Percentiles rank a stretch among this genome's conserved stretches.
phyloP scores from a whole-genome alignment of 2,329 filamentous ascomycete species.

The Paraphoma sp. region DNA sequence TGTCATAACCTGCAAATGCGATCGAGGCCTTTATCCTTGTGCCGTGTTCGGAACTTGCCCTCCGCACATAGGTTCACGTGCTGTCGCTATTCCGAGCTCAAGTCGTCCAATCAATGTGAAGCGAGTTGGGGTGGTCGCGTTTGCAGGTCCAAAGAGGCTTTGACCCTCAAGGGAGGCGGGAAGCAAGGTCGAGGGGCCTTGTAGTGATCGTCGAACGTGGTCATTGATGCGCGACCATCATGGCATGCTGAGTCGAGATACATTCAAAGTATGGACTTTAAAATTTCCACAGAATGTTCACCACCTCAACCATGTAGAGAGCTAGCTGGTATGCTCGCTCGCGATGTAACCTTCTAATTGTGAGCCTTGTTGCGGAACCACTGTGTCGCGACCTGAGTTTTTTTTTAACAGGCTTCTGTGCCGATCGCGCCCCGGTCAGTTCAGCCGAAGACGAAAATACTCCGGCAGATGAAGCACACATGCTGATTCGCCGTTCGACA shows the following conservation, averaged over 20 bases:
- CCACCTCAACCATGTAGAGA: too few species aligned
- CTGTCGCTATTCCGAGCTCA: constrained; percentile 4
- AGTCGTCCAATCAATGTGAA: constrained; percentile 4
- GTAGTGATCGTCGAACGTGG: constrained; percentile 38
- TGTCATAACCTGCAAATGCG: constrained; percentile 16
- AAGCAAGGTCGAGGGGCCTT: constrained; percentile 49
- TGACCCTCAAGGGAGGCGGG: constrained; percentile 45
- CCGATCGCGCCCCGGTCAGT: constrained; percentile 32
- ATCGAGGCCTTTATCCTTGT: constrained; percentile 17
- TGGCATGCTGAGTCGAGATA: too few species aligned
- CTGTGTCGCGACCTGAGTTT: constrained; percentile 26
- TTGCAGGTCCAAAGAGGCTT: constrained; percentile 28
- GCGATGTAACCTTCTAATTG: neutral
- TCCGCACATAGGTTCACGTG: constrained; percentile 14
- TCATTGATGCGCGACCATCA: constrained; percentile 13
- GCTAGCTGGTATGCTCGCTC: neutral
- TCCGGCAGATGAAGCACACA: constrained; percentile 19
- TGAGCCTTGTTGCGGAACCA: constrained; percentile 18
- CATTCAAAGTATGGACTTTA: too few species aligned
- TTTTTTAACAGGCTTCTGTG: constrained; percentile 15
- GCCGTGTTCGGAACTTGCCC: constrained; percentile 28
- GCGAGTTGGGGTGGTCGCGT: constrained; percentile 19
- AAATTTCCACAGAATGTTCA: too few species aligned
- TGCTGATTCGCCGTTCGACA: constrained; percentile 14
- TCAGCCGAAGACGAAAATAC: constrained; percentile 27